Percentiles rank a stretch among this genome's conserved stretches.
phyloP scores from a whole-genome alignment of 1,284 basidiomycete genomes.

The Marasmius tenuissimus region DNA sequence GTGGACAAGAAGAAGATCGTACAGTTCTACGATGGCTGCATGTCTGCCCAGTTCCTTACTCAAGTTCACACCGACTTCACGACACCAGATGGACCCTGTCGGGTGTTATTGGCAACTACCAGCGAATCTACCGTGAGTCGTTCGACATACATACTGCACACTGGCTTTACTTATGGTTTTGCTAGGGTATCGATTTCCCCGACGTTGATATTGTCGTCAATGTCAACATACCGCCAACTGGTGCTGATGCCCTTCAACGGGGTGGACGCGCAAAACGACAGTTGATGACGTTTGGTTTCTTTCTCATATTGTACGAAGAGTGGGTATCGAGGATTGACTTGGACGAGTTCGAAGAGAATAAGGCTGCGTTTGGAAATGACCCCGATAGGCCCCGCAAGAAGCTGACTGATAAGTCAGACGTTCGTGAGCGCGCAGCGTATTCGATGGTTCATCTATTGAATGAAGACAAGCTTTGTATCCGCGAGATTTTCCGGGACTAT shows the following conservation, averaged over 20 bases:
- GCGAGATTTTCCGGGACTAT: not conserved
- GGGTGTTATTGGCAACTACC: conserved; percentile 22
- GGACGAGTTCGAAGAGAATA: not conserved
- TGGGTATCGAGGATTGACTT: not conserved
- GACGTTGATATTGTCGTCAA: conserved; percentile 13
- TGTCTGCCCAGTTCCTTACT: conserved; percentile 24
- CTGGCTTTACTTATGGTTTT: not conserved
- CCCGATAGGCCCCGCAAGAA: not conserved
- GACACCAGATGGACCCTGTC: conserved; percentile 16
- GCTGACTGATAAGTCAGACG: not conserved
- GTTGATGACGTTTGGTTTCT: not conserved
- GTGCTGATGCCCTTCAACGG: conserved; percentile 5
- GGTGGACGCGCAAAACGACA: conserved; percentile 7
- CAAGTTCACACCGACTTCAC: conserved; percentile 17
- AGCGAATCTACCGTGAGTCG: conserved; percentile 21
- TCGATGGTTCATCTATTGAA: not conserved
- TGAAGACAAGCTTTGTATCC: not conserved
- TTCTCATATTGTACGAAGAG: not conserved
- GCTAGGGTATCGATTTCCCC: conserved; percentile 15
- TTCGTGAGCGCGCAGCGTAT: not conserved
- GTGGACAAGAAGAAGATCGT: conserved; percentile 14
- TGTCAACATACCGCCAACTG: conserved; percentile 5
- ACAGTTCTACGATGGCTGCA: conserved; percentile 25
- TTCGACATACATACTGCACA: not conserved
- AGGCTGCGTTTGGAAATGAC: not conserved